These are phyloP conservation scores for Quercus tomentella DNA, from an alignment of 331 rosid genomes.

Conservation along the genomic window DNA sequence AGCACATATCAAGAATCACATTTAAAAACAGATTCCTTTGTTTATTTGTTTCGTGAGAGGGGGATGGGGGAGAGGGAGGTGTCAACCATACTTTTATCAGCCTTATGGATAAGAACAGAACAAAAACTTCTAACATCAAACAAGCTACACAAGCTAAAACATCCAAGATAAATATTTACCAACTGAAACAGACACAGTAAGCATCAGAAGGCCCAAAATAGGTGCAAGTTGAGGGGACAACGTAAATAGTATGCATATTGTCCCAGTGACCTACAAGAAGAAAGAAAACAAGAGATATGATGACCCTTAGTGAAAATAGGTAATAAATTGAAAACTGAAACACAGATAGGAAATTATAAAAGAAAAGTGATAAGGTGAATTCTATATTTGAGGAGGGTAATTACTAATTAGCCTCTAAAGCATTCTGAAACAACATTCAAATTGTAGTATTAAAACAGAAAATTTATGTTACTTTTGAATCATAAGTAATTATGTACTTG, in stretches of 20 bases:
- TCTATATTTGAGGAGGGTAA: background rate
- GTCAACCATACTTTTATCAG: background rate
- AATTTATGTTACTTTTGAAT: slow-evolving; percentile 17
- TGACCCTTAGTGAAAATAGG: slow-evolving; percentile 9
- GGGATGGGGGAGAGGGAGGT: background rate
- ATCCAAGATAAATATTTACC: slow-evolving; percentile 45
- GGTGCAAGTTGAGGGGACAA: slow-evolving; percentile 96
- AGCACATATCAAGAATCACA: slow-evolving; percentile 2
- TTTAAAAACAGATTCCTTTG: background rate
- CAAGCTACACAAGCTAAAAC: background rate
- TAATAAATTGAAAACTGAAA: slow-evolving; percentile 15
- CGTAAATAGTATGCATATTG: slow-evolving; percentile 69
- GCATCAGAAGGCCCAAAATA: slow-evolving; percentile 73
- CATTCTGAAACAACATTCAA: background rate
- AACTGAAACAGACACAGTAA: slow-evolving; percentile 67
- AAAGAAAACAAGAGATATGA: slow-evolving; percentile 25
- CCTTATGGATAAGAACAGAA: background rate
- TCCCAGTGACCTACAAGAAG: slow-evolving; percentile 67
- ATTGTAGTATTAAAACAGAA: slow-evolving; percentile 17
- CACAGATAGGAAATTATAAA: background rate
- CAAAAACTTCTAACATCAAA: slow-evolving; percentile 5
- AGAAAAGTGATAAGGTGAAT: background rate
- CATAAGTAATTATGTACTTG: slow-evolving; percentile 32
- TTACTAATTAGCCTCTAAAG: background rate
- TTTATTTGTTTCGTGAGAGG: too few species aligned